Percentiles rank a stretch among this genome's conserved stretches.
phyloP scores from a whole-genome alignment of 148 eudicot species.

The Rhododendron williamsianum region DNA sequence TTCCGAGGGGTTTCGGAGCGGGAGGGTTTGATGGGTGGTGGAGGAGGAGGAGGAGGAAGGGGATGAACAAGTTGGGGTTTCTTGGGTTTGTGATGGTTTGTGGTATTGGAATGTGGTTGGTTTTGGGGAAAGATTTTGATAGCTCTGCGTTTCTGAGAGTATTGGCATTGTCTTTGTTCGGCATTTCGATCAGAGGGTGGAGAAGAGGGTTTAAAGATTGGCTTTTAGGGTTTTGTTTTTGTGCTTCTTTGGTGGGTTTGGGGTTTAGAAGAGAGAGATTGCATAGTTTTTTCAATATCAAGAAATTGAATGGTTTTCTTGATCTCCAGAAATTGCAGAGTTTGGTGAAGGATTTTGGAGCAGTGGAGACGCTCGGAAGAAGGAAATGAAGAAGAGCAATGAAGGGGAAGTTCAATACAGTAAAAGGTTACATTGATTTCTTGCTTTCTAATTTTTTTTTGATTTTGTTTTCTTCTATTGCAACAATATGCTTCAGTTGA shows the following conservation, averaged over 20 bases:
- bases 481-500: not conserved
- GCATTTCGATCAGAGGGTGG: slow-evolving; percentile 35
- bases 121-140: slow-evolving; percentile 31
- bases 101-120: slow-evolving; percentile 33
- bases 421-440: not conserved
- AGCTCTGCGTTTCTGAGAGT: slow-evolving; percentile 21
- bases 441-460: slow-evolving; percentile 10
- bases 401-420: not conserved
- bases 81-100: slow-evolving; percentile 32
- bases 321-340: slow-evolving; percentile 20
- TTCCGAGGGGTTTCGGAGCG: slow-evolving; percentile 32
- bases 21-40: slow-evolving; percentile 51
- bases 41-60: slow-evolving; percentile 21
- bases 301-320: not conserved
- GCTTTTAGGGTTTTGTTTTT: slow-evolving; percentile 62
- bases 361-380: slow-evolving; percentile 1
- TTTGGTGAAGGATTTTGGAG: slow-evolving; percentile 27
- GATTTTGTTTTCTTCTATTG: not conserved
- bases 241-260: slow-evolving; percentile 50
- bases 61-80: slow-evolving; percentile 35
- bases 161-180: slow-evolving; percentile 29
- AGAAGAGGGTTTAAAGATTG: slow-evolving; percentile 42
- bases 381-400: slow-evolving; percentile 26
- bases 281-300: slow-evolving; percentile 4
- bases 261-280: slow-evolving; percentile 37